A percentile compares a stretch with the other conserved stretches of the same genome.
Evolutionary conservation across 2,329 filamentous ascomycete species (phyloP).

Genomic region (Aureobasidium sp.): DNA sequence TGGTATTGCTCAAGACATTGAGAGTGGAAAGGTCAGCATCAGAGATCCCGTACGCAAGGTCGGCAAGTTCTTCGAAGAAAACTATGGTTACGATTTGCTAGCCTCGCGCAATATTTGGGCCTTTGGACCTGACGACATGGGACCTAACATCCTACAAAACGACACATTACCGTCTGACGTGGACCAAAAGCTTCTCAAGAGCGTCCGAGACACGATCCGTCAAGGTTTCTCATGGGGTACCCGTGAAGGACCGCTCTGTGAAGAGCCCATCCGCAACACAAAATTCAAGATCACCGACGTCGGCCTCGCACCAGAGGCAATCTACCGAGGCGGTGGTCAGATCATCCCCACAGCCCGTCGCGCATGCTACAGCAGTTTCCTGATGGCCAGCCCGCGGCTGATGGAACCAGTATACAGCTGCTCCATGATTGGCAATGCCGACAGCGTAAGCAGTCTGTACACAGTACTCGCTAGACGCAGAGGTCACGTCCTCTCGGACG

Average conservation of each 20-base stretch:
- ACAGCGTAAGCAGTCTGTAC: slow-evolving; percentile 82
- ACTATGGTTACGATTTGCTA: slow-evolving; percentile 93
- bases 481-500: slow-evolving; percentile 91
- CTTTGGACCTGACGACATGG: slow-evolving; percentile 91
- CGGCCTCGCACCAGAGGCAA: slow-evolving; percentile 77
- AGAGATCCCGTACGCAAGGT: slow-evolving; percentile 88
- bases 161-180: slow-evolving; percentile 92
- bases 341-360: slow-evolving; percentile 92
- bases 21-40: slow-evolving; percentile 82
- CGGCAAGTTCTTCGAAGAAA: slow-evolving; percentile 94
- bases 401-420: slow-evolving; percentile 96
- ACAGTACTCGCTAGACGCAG: slow-evolving; percentile 81
- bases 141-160: slow-evolving; percentile 92
- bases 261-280: slow-evolving; percentile 97
- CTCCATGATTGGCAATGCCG: slow-evolving; percentile 85
- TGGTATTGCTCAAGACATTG: slow-evolving; percentile 91
- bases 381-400: slow-evolving; percentile 90
- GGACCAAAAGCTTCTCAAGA: slow-evolving; percentile 81
- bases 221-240: slow-evolving; percentile 98
- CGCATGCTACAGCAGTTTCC: slow-evolving; percentile 90
- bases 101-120: slow-evolving; percentile 96
- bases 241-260: slow-evolving; percentile 88
- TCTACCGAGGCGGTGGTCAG: slow-evolving; percentile 91
- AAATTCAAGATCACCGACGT: slow-evolving; percentile 96
- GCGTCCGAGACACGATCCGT: slow-evolving; percentile 83